phyloP scores from a whole-genome alignment of 1,139 yeast genomes.

The Sugiyamaella pinicola region DNA sequence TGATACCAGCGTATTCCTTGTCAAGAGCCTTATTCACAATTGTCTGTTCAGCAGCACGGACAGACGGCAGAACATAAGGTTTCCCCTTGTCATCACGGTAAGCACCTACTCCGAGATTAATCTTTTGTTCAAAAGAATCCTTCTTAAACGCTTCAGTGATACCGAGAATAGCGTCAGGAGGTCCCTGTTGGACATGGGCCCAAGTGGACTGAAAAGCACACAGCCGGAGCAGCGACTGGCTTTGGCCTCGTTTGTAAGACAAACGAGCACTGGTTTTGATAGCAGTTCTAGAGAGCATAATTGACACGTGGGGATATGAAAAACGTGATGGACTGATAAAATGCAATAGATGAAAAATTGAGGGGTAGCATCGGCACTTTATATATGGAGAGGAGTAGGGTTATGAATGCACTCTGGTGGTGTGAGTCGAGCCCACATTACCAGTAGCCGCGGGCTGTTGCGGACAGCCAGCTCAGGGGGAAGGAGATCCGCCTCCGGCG shows the following conservation, averaged over 20 bases:
- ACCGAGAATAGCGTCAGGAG: conserved; percentile 69
- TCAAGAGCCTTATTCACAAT: conserved; percentile 53
- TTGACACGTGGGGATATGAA: too few species aligned
- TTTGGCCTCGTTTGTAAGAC: conserved; percentile 3
- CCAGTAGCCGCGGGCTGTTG: too few species aligned
- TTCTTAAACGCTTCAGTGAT: conserved; percentile 59
- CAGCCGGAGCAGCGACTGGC: neutral
- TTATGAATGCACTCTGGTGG: too few species aligned
- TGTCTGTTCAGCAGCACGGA: conserved; percentile 53
- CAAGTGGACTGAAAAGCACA: conserved; percentile 36
- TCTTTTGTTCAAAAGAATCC: conserved; percentile 56
- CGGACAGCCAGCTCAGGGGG: too few species aligned
- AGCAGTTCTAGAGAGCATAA: conserved; percentile 15
- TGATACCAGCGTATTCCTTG: conserved; percentile 89
- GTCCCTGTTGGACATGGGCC: conserved; percentile 55
- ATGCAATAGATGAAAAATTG: too few species aligned
- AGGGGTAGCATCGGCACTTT: too few species aligned
- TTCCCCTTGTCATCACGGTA: conserved; percentile 91
- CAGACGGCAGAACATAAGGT: conserved; percentile 93
- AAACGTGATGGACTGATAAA: too few species aligned
- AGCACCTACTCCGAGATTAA: conserved; percentile 94
- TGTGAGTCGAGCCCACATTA: too few species aligned
- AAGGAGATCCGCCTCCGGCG: too few species aligned
- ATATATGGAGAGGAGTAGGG: too few species aligned
- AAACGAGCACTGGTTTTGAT: conserved; percentile 9